A percentile compares a stretch with the other conserved stretches of the same genome.
Evolutionary conservation across 2,329 filamentous ascomycete genomes (phyloP).

Genomic region (Phaeosphaeria sp.): DNA sequence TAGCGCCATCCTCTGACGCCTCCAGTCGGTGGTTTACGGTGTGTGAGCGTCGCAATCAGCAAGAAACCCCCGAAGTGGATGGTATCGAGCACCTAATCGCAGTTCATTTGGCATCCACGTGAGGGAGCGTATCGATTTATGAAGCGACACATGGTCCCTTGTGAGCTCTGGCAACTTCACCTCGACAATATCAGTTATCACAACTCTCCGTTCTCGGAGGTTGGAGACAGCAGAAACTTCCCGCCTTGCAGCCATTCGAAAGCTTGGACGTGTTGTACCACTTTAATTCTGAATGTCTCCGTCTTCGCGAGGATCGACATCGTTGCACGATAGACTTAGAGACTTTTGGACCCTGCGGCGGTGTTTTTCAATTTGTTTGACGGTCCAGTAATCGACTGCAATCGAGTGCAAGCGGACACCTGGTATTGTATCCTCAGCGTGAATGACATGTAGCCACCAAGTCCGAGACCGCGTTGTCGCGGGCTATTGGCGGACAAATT

Average conservation of each 20-base stretch:
- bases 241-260: not conserved
- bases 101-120: no score
- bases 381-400: not conserved
- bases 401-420: not conserved
- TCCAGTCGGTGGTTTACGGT: not conserved
- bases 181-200: not conserved
- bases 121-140: not conserved
- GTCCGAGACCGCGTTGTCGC: not conserved
- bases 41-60: not conserved
- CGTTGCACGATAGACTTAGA: not conserved
- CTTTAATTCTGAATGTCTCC: not conserved
- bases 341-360: no score
- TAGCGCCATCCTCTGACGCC: not conserved
- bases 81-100: not conserved
- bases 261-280: not conserved
- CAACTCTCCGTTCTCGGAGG: conserved; percentile 2
- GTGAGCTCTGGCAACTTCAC: not conserved
- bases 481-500: conserved; percentile 15
- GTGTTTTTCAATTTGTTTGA: no score
- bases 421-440: not conserved
- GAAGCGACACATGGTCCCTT: not conserved
- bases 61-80: not conserved
- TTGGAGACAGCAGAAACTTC: conserved; percentile 1
- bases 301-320: not conserved
- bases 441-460: not conserved